Evolutionary conservation across 2,329 filamentous ascomycete genomes (phyloP).

Genomic region (Lachnellula suecica): DNA sequence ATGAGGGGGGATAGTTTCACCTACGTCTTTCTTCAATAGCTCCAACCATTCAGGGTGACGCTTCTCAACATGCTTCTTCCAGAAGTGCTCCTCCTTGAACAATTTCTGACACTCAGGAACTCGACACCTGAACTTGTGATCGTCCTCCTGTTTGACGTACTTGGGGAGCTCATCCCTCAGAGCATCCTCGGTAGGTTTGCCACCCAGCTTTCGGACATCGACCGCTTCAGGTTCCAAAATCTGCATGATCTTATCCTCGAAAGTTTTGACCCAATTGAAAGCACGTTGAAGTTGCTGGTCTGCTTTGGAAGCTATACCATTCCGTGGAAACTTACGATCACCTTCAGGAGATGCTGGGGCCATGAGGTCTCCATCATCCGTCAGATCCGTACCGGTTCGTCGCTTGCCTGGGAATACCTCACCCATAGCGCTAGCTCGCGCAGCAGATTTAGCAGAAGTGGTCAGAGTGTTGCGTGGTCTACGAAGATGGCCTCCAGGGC

Average conservation of each 20-base stretch:
- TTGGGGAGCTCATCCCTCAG: conserved; percentile 83
- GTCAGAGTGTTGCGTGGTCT: conserved; percentile 85
- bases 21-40: conserved; percentile 77
- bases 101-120: conserved; percentile 94
- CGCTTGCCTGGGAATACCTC: conserved; percentile 84
- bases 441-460: conserved; percentile 78
- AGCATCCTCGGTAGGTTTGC: conserved; percentile 81
- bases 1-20: no score
- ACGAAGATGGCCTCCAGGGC: conserved; percentile 93
- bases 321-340: conserved; percentile 68
- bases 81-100: conserved; percentile 96
- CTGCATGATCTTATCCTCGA: conserved; percentile 93
- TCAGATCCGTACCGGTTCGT: conserved; percentile 54
- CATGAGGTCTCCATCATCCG: conserved; percentile 43
- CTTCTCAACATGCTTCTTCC: conserved; percentile 98
- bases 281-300: conserved; percentile 92
- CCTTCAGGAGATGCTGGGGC: conserved; percentile 64
- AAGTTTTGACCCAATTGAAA: conserved; percentile 98
- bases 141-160: conserved; percentile 94
- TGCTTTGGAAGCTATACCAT: conserved; percentile 67
- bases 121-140: conserved; percentile 95
- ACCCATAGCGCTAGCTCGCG: conserved; percentile 78
- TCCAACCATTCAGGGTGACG: conserved; percentile 88
- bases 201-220: conserved; percentile 87
- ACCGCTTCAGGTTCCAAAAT: conserved; percentile 87